phyloP scores from a whole-genome alignment of 2,329 filamentous ascomycete genomes.

The Colletotrichum sp. region DNA sequence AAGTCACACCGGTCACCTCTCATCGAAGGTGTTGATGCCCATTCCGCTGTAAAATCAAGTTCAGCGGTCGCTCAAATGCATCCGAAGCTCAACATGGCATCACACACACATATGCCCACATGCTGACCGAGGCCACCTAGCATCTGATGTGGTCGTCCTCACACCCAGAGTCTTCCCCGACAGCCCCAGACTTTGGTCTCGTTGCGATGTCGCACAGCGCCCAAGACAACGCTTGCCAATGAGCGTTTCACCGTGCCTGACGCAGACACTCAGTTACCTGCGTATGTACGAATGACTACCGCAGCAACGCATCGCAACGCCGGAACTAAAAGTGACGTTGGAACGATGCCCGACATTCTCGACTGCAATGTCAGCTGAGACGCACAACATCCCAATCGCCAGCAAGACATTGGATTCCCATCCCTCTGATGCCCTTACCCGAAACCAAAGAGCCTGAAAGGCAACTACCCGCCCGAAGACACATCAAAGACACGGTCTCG shows the following conservation, averaged over 20 bases:
- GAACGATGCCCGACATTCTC: background rate
- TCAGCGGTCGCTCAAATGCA: background rate
- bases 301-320: background rate
- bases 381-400: background rate
- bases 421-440: background rate
- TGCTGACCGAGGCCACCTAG: background rate
- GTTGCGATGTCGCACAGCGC: background rate
- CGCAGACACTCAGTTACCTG: background rate
- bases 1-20: background rate
- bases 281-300: background rate
- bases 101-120: background rate
- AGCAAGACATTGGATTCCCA: background rate
- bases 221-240: conserved; percentile 10
- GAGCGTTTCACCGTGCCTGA: conserved; percentile 5
- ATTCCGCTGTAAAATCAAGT: background rate
- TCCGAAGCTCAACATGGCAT: background rate
- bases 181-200: background rate
- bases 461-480: background rate
- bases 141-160: background rate
- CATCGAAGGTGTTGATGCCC: background rate
- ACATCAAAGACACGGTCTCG: background rate
- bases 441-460: background rate
- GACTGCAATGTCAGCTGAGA: background rate
- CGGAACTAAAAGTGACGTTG: background rate
- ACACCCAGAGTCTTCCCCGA: background rate